Evolutionary conservation across 1,284 basidiomycete species (phyloP).

Genomic region (Apiotrichum sp.): DNA sequence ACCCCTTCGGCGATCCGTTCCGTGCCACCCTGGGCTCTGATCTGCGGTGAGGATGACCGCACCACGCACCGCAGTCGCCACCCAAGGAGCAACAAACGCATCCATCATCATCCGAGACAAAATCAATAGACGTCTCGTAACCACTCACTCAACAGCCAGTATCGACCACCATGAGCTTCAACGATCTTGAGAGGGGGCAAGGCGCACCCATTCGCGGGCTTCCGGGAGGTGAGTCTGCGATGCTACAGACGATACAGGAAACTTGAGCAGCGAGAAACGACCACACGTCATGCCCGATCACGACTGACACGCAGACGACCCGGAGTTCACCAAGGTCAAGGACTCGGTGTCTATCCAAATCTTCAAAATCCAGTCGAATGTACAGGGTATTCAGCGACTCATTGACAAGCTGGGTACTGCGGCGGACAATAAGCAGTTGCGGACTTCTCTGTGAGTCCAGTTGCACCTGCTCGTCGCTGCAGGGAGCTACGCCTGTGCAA

Average conservation of each 20-base stretch:
- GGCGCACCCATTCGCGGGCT: conserved; percentile 29
- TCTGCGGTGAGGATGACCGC: too few relatives aligned
- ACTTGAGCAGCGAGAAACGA: neutral
- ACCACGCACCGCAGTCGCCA: neutral
- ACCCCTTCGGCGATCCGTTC: too few relatives aligned
- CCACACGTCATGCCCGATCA: too few relatives aligned
- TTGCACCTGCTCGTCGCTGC: too few relatives aligned
- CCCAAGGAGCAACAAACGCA: neutral
- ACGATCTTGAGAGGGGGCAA: conserved; percentile 50
- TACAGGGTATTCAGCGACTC: conserved; percentile 85
- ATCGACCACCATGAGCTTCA: conserved; percentile 47
- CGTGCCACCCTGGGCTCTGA: too few relatives aligned
- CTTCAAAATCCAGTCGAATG: conserved; percentile 98
- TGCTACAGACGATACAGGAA: neutral
- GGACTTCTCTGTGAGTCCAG: conserved; percentile 48
- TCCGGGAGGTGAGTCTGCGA: conserved; percentile 22
- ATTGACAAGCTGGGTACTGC: conserved; percentile 82
- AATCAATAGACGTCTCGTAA: too few relatives aligned
- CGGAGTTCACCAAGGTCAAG: conserved; percentile 66
- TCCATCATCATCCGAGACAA: neutral
- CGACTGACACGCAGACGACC: conserved; percentile 20
- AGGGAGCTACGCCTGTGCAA: too few relatives aligned
- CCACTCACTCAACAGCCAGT: too few relatives aligned
- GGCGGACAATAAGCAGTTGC: conserved; percentile 63
- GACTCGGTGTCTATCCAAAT: conserved; percentile 86